Evolutionary conservation across 2,329 filamentous ascomycete genomes (phyloP).

Genomic region (Fusarium sp.): DNA sequence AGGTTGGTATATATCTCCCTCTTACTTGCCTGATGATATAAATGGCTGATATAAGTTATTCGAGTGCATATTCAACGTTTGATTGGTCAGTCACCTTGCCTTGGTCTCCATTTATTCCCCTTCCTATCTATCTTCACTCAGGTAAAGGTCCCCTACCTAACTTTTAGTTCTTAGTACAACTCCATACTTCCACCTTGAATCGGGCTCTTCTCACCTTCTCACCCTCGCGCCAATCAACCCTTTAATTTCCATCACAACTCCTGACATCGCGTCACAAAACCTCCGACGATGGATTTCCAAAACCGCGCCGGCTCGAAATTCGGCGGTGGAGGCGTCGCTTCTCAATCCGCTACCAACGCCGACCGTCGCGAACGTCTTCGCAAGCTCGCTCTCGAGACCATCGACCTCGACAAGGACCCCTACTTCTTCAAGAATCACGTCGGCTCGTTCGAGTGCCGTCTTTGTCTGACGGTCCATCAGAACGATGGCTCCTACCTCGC

Average conservation of each 20-base stretch:
- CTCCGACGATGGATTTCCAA: constrained; percentile 73
- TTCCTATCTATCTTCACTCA: neutral
- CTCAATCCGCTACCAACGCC: constrained; percentile 90
- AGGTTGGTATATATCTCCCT: neutral
- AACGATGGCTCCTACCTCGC: constrained; percentile 99
- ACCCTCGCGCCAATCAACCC: constrained; percentile 20
- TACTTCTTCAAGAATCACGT: constrained; percentile 99
- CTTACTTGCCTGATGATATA: too few species aligned
- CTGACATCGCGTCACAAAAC: neutral
- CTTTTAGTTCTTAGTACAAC: constrained; percentile 4
- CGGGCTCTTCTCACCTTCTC: constrained; percentile 32
- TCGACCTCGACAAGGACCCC: constrained; percentile 98
- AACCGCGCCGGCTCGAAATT: constrained; percentile 98
- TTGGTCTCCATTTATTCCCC: constrained; percentile 10
- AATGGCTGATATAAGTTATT: neutral
- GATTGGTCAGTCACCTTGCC: constrained; percentile 25
- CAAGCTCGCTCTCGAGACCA: constrained; percentile 97
- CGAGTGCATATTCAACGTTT: neutral
- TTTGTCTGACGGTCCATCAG: constrained; percentile 97
- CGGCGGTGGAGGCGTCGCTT: constrained; percentile 95
- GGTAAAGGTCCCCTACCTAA: neutral
- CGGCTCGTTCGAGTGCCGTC: constrained; percentile 95
- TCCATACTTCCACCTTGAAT: neutral
- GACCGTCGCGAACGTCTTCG: constrained; percentile 96
- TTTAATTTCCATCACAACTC: neutral